Conservation (phyloP, 1,284 basidiomycete species). For the Schizophyllum amplum region DNA sequence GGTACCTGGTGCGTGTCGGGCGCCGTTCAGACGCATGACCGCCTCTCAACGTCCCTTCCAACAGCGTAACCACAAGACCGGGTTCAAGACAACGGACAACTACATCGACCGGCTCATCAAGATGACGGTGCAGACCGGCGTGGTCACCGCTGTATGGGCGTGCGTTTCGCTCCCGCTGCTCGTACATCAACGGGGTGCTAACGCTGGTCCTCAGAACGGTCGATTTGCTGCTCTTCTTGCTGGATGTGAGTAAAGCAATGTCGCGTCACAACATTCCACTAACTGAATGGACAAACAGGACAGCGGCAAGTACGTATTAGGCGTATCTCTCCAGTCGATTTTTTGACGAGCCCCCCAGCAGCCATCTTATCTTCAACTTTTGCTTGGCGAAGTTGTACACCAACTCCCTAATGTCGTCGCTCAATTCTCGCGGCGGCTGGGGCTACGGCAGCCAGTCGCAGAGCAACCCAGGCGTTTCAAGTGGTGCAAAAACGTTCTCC, state of each 20-base stretch:
- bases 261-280: neutral
- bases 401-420: neutral
- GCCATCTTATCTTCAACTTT: constrained; percentile 12
- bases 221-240: neutral
- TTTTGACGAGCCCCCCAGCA: neutral
- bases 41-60: neutral
- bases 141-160: neutral
- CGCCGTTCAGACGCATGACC: neutral
- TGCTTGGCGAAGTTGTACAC: constrained; percentile 8
- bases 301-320: neutral
- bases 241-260: neutral
- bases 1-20: neutral
- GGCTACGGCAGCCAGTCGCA: neutral
- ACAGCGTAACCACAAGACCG: neutral
- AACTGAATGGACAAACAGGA: neutral
- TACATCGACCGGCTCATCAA: neutral
- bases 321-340: no score
- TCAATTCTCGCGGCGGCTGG: neutral
- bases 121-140: neutral
- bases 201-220: neutral
- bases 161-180: no score
- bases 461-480: neutral
- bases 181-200: no score
- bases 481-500: neutral
- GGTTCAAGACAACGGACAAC: constrained; percentile 1